Base-by-base conservation (phyloP, 768 basidiomycete genomes). In the Auricularia cornea region DNA sequence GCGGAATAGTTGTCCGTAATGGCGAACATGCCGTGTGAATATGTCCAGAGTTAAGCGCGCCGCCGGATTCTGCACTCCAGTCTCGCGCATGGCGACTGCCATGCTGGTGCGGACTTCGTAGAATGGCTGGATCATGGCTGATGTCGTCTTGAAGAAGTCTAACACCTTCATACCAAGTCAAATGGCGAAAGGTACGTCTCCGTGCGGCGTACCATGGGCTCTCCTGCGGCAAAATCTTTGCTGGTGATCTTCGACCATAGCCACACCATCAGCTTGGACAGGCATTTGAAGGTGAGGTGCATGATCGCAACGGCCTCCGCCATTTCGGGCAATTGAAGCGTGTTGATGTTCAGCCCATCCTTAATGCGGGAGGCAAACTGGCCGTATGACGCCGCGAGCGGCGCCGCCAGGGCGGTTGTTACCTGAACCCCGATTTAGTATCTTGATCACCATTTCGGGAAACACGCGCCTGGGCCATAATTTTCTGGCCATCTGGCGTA, bases 1-100 rank as follows among this genome's bases (percentile, higher is more conserved):
- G 56, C 89, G 80, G 77, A 92, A 93, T 69, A 88, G 86, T 72
- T 92, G 93, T 16, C 91, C 92, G 68, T 91, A 87, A 33, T 83
- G 71, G 51, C 82, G 82, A 31, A 90, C 77, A 68, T 92, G 90
- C 59, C 83, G 83, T 8, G 88, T 87, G 31, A 93, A 73, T 38
- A 81, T 71, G 48, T 84, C 79, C 31, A 90, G 72, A 3, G 83
- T 80, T 44, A 75, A 79, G 10, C 74, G 68, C 5, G 78, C 68
- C 11, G 77, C 74, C 26, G 78, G 72, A 66, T 79, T 76, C 32
- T 75, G 70, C 12, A 70, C 59, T 20, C 10, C 71, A 65, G 72
- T 73, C 23, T 76, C 69, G 59, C 75, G 76, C 12, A 84, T 65
- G 11, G 82, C 72, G 10, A 78, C 69, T 33, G 85, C 70, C 23